These are phyloP conservation scores for Candida taoyuanica DNA, from an alignment of 805 yeast genomes.

Conservation along the genomic window DNA sequence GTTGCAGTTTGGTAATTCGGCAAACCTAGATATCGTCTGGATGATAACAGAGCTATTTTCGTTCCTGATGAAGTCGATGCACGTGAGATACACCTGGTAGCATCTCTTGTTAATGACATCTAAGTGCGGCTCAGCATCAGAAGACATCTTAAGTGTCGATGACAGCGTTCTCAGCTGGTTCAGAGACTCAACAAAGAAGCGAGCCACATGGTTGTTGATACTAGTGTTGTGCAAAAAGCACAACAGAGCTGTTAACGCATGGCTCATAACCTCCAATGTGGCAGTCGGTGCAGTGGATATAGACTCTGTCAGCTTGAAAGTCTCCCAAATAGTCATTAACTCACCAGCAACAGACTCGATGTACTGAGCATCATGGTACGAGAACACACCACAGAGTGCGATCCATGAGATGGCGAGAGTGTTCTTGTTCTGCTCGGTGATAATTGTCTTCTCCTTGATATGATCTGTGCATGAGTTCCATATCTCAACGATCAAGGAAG, in stretches of 20 bases:
- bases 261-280: constrained; percentile 51
- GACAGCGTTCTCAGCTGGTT: constrained; percentile 11
- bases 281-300: constrained; percentile 4
- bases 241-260: constrained; percentile 53
- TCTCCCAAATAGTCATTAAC: constrained; percentile 60
- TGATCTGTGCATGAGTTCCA: constrained; percentile 36
- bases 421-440: constrained; percentile 31
- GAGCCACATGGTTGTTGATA: constrained; percentile 41
- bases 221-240: constrained; percentile 42
- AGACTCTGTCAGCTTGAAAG: constrained; percentile 28
- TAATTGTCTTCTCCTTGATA: constrained; percentile 33
- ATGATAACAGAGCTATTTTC: constrained; percentile 30
- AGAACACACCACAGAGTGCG: constrained; percentile 57
- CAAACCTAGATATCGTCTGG: constrained; percentile 36
- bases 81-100: constrained; percentile 39
- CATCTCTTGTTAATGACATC: constrained; percentile 39
- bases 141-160: constrained; percentile 8
- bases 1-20: constrained; percentile 32
- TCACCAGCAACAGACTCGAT: constrained; percentile 54
- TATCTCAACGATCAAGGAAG: constrained; percentile 39
- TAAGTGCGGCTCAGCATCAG: constrained; percentile 1
- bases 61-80: constrained; percentile 22
- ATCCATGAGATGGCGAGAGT: constrained; percentile 54
- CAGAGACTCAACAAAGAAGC: constrained; percentile 38
- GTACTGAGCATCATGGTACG: constrained; percentile 47